Evolutionary conservation across 352 stramenopile genomes (phyloP), one percentile per base, ranked within the genome.

Genomic region (Phytophthora capsici): DNA sequence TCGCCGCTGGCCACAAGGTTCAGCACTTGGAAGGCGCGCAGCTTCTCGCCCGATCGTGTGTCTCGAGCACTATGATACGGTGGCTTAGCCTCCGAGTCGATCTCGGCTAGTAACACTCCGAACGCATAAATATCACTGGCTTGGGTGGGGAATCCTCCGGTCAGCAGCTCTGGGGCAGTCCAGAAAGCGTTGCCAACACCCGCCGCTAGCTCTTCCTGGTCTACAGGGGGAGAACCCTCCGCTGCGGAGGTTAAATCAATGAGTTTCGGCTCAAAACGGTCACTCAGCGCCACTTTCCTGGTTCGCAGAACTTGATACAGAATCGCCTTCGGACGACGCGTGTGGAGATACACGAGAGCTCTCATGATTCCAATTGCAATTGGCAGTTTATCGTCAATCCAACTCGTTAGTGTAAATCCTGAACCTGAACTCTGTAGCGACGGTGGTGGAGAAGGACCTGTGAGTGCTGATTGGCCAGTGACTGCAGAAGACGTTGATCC

Each of bases 61-160:
- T 70, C 45, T 41, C 51, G 44, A 14, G 59, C 47, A 17, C 43
- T 63, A 22, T 67, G 52, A 44, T 75, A 75, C 19, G 67, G 67
- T 26, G 50, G 28, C 23, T 55, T 75, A 19, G 71, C 64, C 26
- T 69, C 77, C 3, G 67, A 57, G 43, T 90, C 81, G 12, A 90
- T 49, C 36, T 86, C 76, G 14, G 47, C 44, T 3, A 88, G 65
- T 14, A 90, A 66, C 50, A 82, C 77, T n/a, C 81, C 81, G 22
- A 88, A 84, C 22, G 81, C 78, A 69, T 81, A 90, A 72, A 90
- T 79, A 63, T 90, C 81, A 36, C 77, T 78, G 57, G 84, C 82
- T 25, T 77, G 75, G 0, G 77, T 86, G 6, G 78, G 64, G 10
- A 70, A 63, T 6, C 78, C 84, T 13, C 78, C 71, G 6, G 34